These are phyloP conservation scores for Diaporthe sp. DNA, from an alignment of 2,329 filamentous ascomycete species.

Conservation along the genomic window DNA sequence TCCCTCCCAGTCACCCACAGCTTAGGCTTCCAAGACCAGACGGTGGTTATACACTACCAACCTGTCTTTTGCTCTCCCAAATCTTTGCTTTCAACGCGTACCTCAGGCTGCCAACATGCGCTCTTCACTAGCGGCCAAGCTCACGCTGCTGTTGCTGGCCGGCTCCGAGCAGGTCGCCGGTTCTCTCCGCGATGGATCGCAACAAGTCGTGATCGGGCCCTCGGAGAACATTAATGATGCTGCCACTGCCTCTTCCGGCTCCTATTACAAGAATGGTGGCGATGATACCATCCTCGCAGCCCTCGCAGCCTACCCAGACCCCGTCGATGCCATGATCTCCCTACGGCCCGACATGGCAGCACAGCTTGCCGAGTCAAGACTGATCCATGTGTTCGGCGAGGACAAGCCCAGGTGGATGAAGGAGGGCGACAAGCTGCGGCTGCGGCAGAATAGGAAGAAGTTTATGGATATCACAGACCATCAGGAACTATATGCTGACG, in stretches of 20 bases:
- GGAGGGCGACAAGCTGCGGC: conserved; percentile 79
- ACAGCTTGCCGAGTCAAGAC: conserved; percentile 58
- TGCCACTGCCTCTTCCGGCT: background rate
- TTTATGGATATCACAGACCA: conserved; percentile 82
- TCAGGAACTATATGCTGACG: conserved; percentile 60
- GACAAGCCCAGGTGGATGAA: conserved; percentile 76
- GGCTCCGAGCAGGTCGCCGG: conserved; percentile 30
- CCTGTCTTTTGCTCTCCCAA: background rate
- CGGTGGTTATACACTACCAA: too few relatives aligned
- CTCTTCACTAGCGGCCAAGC: background rate
- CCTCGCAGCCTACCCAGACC: conserved; percentile 28
- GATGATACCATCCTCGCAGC: conserved; percentile 36
- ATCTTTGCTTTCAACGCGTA: too few relatives aligned
- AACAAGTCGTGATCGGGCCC: conserved; percentile 36
- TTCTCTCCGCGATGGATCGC: conserved; percentile 25
- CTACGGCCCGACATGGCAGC: conserved; percentile 37
- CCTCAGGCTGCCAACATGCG: conserved; percentile 23
- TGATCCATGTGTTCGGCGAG: conserved; percentile 76
- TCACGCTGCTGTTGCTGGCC: conserved; percentile 28
- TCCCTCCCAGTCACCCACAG: background rate
- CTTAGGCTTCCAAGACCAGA: background rate
- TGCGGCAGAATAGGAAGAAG: conserved; percentile 75
- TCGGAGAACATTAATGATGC: background rate
- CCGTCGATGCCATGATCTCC: conserved; percentile 36
- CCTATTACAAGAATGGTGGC: background rate